Percentiles rank a stretch among this genome's conserved stretches.
These are phyloP conservation scores for Psidium friedrichsthalianum DNA, from an alignment of 345 rosid genomes.

Conservation along the genomic window DNA sequence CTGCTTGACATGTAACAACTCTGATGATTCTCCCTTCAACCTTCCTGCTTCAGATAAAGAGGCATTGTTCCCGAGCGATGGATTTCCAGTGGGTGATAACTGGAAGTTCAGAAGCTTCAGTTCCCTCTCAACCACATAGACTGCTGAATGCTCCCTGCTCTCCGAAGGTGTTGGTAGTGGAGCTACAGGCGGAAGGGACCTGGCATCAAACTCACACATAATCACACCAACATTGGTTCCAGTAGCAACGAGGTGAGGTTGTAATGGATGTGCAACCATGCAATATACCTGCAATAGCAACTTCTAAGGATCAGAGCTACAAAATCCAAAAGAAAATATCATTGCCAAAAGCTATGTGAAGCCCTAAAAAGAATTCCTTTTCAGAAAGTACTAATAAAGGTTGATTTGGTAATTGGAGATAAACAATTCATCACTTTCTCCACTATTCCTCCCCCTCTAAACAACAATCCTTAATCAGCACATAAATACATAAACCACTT, in stretches of 20 bases:
- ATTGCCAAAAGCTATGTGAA: not conserved
- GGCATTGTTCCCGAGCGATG: constrained; percentile 83
- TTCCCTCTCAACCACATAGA: constrained; percentile 83
- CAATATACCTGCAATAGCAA: constrained; percentile 69
- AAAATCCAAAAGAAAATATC: constrained; percentile 1
- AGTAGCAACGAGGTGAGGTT: constrained; percentile 96
- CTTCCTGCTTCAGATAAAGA: constrained; percentile 77
- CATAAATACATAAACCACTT: not conserved
- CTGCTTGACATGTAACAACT: constrained; percentile 76
- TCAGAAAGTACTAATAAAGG: not conserved
- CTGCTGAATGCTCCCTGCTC: constrained; percentile 91
- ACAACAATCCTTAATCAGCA: not conserved
- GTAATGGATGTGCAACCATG: constrained; percentile 96
- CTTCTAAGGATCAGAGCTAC: constrained; percentile 6
- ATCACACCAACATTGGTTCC: constrained; percentile 95
- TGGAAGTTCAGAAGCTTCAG: constrained; percentile 83
- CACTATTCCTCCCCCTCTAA: not conserved
- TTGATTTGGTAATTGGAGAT: not conserved
- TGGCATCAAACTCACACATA: constrained; percentile 90
- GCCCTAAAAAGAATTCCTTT: not conserved
- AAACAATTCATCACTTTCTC: not conserved
- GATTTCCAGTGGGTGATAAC: constrained; percentile 65
- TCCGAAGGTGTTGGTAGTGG: constrained; percentile 71
- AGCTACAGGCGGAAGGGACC: constrained; percentile 85
- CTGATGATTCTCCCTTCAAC: constrained; percentile 68